Conservation (phyloP, 345 rosid genomes). For the Syzygium grande region DNA sequence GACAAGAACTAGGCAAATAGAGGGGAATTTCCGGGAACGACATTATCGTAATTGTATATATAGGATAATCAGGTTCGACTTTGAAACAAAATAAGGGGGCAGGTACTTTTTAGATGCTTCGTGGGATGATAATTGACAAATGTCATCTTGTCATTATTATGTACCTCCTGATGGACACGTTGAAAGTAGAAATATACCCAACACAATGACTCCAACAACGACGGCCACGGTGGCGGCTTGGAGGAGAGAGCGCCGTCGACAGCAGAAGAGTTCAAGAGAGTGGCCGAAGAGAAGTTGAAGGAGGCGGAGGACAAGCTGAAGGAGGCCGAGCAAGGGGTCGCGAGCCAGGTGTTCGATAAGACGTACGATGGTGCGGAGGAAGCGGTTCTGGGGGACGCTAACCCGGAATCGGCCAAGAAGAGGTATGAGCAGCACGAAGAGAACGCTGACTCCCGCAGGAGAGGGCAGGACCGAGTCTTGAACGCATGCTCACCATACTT, state of each 20-base stretch:
- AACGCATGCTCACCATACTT: not conserved
- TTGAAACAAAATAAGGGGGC: not conserved
- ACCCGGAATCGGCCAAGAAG: constrained; percentile 10
- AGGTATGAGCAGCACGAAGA: constrained; percentile 11
- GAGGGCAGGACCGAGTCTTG: not conserved
- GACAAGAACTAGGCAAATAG: not conserved
- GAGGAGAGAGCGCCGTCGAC: constrained; percentile 41
- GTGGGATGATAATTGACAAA: not conserved
- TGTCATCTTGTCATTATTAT: not conserved
- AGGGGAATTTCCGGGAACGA: not conserved
- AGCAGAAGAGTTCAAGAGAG: constrained; percentile 38
- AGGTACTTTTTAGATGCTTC: not conserved
- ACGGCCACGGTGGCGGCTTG: constrained; percentile 4
- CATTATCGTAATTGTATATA: not conserved
- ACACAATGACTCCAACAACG: not conserved
- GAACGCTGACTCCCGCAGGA: constrained; percentile 5
- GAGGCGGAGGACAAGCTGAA: constrained; percentile 15
- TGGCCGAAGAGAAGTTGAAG: constrained; percentile 14
- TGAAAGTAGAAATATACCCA: not conserved
- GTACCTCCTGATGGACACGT: not conserved
- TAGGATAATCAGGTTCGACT: no score
- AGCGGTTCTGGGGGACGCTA: constrained; percentile 11
- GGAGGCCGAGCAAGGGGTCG: constrained; percentile 12
- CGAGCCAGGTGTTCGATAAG: constrained; percentile 29
- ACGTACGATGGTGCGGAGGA: constrained; percentile 14